phyloP scores from a whole-genome alignment of 768 basidiomycete species.

The Artomyces pyxidatus region DNA sequence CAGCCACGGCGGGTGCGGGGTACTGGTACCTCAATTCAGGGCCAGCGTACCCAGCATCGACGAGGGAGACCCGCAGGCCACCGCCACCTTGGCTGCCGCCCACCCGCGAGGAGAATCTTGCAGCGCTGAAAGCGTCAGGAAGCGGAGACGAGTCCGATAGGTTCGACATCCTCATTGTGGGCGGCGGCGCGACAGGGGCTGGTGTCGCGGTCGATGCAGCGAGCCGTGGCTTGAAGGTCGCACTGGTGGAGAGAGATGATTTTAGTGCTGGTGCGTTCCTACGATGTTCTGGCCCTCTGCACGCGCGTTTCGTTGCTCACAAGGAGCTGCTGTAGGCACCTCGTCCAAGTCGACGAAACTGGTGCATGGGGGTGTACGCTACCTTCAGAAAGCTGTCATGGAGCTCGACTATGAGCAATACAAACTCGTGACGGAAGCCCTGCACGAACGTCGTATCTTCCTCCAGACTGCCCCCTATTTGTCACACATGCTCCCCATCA shows the following conservation, averaged over 20 bases:
- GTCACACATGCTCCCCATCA: slow-evolving; percentile 88
- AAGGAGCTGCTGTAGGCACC: slow-evolving; percentile 48
- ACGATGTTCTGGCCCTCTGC: neutral
- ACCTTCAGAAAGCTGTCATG: slow-evolving; percentile 93
- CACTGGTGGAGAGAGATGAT: slow-evolving; percentile 88
- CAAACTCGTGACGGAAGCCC: slow-evolving; percentile 92
- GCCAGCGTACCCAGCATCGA: slow-evolving; percentile 56
- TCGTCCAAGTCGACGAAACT: slow-evolving; percentile 97
- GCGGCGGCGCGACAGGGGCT: slow-evolving; percentile 93
- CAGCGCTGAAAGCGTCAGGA: slow-evolving; percentile 40
- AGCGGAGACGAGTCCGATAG: slow-evolving; percentile 34
- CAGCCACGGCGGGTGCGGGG: slow-evolving; percentile 45
- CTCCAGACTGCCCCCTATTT: slow-evolving; percentile 94
- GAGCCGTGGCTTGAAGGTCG: slow-evolving; percentile 84
- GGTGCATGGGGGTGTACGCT: slow-evolving; percentile 95
- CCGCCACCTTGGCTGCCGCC: slow-evolving; percentile 79
- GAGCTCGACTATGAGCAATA: slow-evolving; percentile 95
- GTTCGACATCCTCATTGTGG: slow-evolving; percentile 80
- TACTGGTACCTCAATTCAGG: slow-evolving; percentile 73
- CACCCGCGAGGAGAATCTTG: slow-evolving; percentile 55
- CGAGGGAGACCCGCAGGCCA: slow-evolving; percentile 58
- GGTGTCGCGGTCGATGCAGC: slow-evolving; percentile 97
- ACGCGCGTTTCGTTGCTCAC: neutral
- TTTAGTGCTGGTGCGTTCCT: slow-evolving; percentile 67
- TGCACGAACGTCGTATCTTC: slow-evolving; percentile 90